Base-by-base conservation (phyloP, 2,329 filamentous ascomycete genomes). In the Gremmenia infestans region DNA sequence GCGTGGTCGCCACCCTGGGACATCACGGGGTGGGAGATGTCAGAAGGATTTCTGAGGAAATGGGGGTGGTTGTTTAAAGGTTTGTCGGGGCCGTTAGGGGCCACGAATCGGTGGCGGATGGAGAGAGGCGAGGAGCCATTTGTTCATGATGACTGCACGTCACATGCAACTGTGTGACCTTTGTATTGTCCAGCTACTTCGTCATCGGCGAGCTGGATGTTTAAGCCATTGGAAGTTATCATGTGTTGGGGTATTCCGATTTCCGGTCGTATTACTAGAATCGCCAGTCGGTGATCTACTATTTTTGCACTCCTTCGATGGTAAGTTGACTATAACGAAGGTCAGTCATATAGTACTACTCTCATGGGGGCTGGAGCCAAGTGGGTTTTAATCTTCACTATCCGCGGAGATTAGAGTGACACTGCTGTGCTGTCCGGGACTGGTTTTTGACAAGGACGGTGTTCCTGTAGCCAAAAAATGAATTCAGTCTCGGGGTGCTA, bases 1-100 rank as follows among this genome's bases (percentile, higher is more conserved):
- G 74, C 71, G 8, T 78, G 76, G 75, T 70, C 65, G 35, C 70
- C 71, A 35, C 72, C 73, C 5, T 75, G 72, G 72, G 66, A 73
- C 37, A 65, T 72, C 23, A 57, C 60, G 1, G 72, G 72, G 2
- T 75, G 72, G 72, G 73, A 75, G 64, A 66, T 75, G 62, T 72
- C 72, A 12, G 68, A 74, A 58, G 73, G 71, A 9, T 75, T 75
- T 63, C 40, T 72, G 59, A 65, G 57, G 60, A 74, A 71, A 57
- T 73, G 70, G 71, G 65, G 67, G 2, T 72, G 67, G 66, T 54
- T 72, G 52, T 56, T 71, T 48, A 56, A 62, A 51, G 67, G 60
- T 11, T 55, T 65, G 40, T 60, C 62, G 25, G 66, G 60, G 28
- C 42, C 40, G 39, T 55, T 73, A 6, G 67, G 71, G 60, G 68